These are phyloP conservation scores for Kregervanrija fluxuum DNA, from an alignment of 805 yeast genomes.

Conservation along the genomic window DNA sequence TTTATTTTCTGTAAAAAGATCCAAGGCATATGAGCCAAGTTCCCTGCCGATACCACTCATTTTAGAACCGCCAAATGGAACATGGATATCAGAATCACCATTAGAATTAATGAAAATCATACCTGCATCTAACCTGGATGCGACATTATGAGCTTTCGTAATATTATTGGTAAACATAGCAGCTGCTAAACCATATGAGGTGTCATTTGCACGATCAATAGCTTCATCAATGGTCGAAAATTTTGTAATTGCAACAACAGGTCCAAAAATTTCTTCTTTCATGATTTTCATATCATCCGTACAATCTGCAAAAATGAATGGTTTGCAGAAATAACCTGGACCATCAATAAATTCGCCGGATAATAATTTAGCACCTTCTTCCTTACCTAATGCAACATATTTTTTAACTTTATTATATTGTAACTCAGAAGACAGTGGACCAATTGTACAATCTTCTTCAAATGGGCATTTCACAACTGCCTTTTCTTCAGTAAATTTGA, in stretches of 20 bases:
- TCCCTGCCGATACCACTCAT: constrained; percentile 63
- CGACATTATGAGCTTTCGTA: constrained; percentile 53
- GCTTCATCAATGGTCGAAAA: constrained; percentile 62
- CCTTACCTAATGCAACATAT: constrained; percentile 58
- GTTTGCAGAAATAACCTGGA: constrained; percentile 63
- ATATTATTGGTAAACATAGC: constrained; percentile 64
- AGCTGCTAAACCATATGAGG: constrained; percentile 73
- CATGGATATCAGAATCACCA: constrained; percentile 46
- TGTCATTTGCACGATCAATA: constrained; percentile 55
- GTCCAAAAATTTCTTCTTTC: constrained; percentile 75
- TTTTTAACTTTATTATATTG: constrained; percentile 64
- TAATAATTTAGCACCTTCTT: constrained; percentile 61
- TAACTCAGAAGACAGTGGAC: constrained; percentile 63
- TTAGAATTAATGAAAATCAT: constrained; percentile 55
- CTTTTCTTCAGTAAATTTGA: constrained; percentile 29
- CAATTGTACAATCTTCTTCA: constrained; percentile 57
- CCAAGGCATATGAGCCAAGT: constrained; percentile 58
- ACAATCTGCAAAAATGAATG: constrained; percentile 68
- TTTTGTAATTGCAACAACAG: constrained; percentile 64
- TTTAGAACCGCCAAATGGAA: constrained; percentile 68
- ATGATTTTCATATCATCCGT: constrained; percentile 56
- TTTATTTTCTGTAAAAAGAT: constrained; percentile 56
- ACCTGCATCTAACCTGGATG: constrained; percentile 61
- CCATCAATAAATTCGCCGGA: constrained; percentile 58
- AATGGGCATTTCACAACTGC: constrained; percentile 64